A percentile compares a stretch with the other conserved stretches of the same genome.
phyloP scores from a whole-genome alignment of 371 early-diverging fungal species.

The Mortierella sp. region DNA sequence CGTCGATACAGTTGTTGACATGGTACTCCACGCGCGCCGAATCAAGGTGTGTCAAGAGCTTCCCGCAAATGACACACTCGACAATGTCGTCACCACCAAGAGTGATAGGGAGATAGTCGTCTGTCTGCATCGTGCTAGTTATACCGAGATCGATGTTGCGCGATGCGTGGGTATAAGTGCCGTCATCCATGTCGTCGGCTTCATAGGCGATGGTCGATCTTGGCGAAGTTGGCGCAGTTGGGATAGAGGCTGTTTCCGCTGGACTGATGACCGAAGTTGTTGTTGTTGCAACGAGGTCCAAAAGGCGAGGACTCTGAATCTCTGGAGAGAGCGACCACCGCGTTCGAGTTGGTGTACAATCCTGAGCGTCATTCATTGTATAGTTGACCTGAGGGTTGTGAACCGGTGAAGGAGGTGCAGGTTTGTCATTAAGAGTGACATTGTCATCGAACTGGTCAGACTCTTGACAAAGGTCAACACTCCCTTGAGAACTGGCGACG shows the following conservation, averaged over 20 bases:
- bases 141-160: background rate
- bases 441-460: background rate
- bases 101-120: background rate
- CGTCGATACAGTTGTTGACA: constrained; percentile 46
- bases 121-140: background rate
- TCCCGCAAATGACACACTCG: constrained; percentile 43
- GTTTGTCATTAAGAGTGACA: background rate
- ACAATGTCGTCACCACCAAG: constrained; percentile 8
- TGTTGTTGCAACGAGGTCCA: constrained; percentile 29
- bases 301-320: constrained; percentile 20
- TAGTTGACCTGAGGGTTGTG: background rate
- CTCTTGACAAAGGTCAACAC: constrained; percentile 17
- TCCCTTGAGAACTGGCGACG: constrained; percentile 44
- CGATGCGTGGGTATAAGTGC: background rate
- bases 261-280: background rate
- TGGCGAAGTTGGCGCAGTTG: background rate
- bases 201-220: background rate
- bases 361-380: background rate
- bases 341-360: background rate
- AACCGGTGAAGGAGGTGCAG: background rate
- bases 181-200: background rate
- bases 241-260: background rate
- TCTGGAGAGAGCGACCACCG: constrained; percentile 26
- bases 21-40: constrained; percentile 32
- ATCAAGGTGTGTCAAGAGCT: constrained; percentile 32